phyloP scores from a whole-genome alignment of 2,329 filamentous ascomycete genomes.

The Penicillium occitanis region DNA sequence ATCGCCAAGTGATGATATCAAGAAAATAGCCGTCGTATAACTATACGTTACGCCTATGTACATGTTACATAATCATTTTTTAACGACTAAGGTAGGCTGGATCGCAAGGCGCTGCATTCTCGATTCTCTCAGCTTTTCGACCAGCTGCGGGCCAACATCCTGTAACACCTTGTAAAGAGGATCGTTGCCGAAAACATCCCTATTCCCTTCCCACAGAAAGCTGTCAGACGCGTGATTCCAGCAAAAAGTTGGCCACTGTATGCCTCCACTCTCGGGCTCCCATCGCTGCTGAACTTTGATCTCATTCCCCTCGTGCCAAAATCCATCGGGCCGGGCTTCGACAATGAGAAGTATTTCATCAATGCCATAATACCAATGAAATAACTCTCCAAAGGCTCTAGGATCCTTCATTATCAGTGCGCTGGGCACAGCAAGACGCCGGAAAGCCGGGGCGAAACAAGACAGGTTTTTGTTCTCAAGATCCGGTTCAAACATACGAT shows the following conservation, averaged over 20 bases:
- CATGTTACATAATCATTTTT: constrained; percentile 1
- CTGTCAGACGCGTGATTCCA: neutral
- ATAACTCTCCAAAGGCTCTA: neutral
- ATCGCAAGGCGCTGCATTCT: constrained; percentile 1
- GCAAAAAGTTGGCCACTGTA: neutral
- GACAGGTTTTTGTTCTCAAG: constrained; percentile 8
- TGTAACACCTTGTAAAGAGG: constrained; percentile 3
- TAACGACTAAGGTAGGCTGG: constrained; percentile 6
- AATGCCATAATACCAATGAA: constrained; percentile 5
- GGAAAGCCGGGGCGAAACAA: constrained; percentile 4
- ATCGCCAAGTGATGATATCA: neutral
- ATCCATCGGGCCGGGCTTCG: neutral
- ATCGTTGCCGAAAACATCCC: neutral
- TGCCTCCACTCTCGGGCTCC: neutral
- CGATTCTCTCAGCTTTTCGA: neutral
- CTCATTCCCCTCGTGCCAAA: constrained; percentile 9
- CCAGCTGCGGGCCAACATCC: constrained; percentile 1
- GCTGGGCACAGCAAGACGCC: constrained; percentile 12
- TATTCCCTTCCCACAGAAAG: constrained; percentile 3
- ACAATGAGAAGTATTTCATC: constrained; percentile 12
- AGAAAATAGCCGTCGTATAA: neutral
- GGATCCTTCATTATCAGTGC: constrained; percentile 6
- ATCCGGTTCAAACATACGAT: constrained; percentile 5
- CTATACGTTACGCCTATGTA: neutral
- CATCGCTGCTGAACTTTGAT: constrained; percentile 9